Evolutionary conservation across 352 stramenopile species (phyloP).

Genomic region (Pythium chondricola): DNA sequence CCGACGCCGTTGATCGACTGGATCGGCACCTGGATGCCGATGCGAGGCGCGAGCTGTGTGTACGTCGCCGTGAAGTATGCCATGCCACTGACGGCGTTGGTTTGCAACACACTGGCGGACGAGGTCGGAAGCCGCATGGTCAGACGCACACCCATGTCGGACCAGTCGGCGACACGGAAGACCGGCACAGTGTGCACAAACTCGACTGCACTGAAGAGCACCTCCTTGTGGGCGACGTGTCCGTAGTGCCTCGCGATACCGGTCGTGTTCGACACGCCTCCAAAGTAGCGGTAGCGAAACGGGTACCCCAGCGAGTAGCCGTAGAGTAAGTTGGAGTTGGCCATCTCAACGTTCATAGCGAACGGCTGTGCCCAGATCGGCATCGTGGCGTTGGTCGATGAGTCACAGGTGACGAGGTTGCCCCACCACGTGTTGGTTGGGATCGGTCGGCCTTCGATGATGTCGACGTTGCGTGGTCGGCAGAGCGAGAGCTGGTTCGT

Average conservation of each 20-base stretch:
- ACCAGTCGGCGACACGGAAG: conserved; percentile 55
- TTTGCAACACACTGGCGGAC: conserved; percentile 26
- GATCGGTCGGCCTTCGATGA: conserved; percentile 34
- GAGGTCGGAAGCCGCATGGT: conserved; percentile 27
- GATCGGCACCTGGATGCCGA: conserved; percentile 49
- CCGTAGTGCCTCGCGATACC: conserved; percentile 49
- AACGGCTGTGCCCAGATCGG: conserved; percentile 72
- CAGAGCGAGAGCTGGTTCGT: conserved; percentile 36
- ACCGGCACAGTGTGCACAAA: conserved; percentile 32
- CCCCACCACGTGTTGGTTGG: conserved; percentile 80
- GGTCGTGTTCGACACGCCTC: conserved; percentile 19
- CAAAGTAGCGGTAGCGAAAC: conserved; percentile 65
- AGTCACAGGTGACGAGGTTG: conserved; percentile 69
- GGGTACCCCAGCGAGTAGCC: conserved; percentile 60
- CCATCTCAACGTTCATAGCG: conserved; percentile 36
- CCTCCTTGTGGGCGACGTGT: conserved; percentile 54
- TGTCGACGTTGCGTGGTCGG: conserved; percentile 50
- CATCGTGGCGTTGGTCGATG: conserved; percentile 33
- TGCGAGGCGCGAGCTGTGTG: conserved; percentile 37
- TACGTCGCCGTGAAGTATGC: conserved; percentile 62
- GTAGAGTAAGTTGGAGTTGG: conserved; percentile 22
- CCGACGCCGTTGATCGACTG: conserved; percentile 37
- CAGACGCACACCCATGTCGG: conserved; percentile 54
- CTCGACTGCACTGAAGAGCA: conserved; percentile 51
- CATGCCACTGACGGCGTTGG: conserved; percentile 64